A percentile compares a stretch with the other conserved stretches of the same genome.
These are phyloP conservation scores for Tolypocladium tundrense DNA, from an alignment of 2,329 filamentous ascomycete genomes.

Conservation along the genomic window DNA sequence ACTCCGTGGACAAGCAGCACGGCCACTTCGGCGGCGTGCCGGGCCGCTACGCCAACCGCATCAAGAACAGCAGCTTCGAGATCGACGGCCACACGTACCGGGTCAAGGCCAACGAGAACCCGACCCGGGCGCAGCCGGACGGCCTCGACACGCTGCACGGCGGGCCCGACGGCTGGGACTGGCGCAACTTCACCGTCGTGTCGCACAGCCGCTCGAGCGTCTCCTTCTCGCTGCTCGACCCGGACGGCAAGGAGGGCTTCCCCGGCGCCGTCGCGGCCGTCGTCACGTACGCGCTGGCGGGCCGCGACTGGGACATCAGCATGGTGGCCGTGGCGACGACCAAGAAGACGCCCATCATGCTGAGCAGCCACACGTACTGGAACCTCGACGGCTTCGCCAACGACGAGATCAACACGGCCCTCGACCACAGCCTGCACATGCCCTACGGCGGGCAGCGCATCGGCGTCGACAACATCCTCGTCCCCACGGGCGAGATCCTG, in stretches of 20 bases:
- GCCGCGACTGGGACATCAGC: conserved; percentile 60
- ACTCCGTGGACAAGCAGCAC: conserved; percentile 52
- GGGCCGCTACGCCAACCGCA: conserved; percentile 71
- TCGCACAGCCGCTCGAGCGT: conserved; percentile 56
- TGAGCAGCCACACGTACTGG: conserved; percentile 68
- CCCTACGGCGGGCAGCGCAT: conserved; percentile 64
- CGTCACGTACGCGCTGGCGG: conserved; percentile 61
- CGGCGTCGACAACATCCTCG: conserved; percentile 58
- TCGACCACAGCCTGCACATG: conserved; percentile 64
- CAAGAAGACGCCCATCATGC: conserved; percentile 74
- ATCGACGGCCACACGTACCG: conserved; percentile 54
- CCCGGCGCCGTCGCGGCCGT: conserved; percentile 67
- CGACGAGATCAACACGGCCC: conserved; percentile 50
- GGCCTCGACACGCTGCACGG: conserved; percentile 60
- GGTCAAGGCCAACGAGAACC: conserved; percentile 54
- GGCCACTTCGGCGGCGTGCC: conserved; percentile 64
- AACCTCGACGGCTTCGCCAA: conserved; percentile 74
- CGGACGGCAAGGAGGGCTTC: conserved; percentile 65
- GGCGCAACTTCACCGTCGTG: conserved; percentile 67
- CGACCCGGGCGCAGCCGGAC: conserved; percentile 34
- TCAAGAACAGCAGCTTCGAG: conserved; percentile 64
- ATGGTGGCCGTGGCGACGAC: conserved; percentile 63
- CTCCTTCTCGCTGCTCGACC: conserved; percentile 65
- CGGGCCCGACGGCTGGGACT: conserved; percentile 65
- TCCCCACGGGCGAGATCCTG: conserved; percentile 68